Percentiles rank a stretch among this genome's conserved stretches.
These are phyloP conservation scores for Fusarium decemcellulare DNA, from an alignment of 2,329 filamentous ascomycete genomes.

Conservation along the genomic window DNA sequence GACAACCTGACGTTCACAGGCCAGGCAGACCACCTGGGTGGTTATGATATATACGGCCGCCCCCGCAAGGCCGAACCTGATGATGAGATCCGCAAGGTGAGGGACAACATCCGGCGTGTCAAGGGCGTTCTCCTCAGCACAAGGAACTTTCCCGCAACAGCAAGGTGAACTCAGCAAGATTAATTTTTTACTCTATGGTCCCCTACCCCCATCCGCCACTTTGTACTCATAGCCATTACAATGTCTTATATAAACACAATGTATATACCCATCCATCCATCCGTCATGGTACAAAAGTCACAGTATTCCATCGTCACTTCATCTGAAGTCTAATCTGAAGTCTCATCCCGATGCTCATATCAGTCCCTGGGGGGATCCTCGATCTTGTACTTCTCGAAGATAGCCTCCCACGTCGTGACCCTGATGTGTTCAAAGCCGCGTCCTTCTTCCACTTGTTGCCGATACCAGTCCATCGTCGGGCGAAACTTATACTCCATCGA, in stretches of 20 bases:
- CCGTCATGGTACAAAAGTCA: conserved; percentile 19
- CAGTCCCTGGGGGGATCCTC: conserved; percentile 38
- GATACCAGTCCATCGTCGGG: conserved; percentile 68
- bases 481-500: conserved; percentile 56
- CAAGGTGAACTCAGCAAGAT: conserved; percentile 41
- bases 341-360: not conserved
- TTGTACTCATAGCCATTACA: conserved; percentile 15
- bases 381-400: conserved; percentile 53
- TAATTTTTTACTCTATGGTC: not conserved
- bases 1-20: conserved; percentile 69
- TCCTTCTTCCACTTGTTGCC: conserved; percentile 60
- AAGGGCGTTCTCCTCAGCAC: conserved; percentile 85
- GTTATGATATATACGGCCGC: conserved; percentile 60
- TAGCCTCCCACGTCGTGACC: conserved; percentile 59
- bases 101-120: conserved; percentile 82
- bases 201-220: not conserved
- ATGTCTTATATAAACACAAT: conserved; percentile 11
- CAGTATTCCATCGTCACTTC: not conserved
- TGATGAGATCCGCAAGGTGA: conserved; percentile 81
- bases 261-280: conserved; percentile 26
- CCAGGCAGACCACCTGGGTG: conserved; percentile 54
- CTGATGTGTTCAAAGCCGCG: conserved; percentile 65
- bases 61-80: conserved; percentile 67
- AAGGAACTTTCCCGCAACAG: conserved; percentile 76
- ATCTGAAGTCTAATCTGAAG: not conserved